Evolutionary conservation across 495 filamentous ascomycete species (phyloP).

Genomic region (Xylaria cubensis): DNA sequence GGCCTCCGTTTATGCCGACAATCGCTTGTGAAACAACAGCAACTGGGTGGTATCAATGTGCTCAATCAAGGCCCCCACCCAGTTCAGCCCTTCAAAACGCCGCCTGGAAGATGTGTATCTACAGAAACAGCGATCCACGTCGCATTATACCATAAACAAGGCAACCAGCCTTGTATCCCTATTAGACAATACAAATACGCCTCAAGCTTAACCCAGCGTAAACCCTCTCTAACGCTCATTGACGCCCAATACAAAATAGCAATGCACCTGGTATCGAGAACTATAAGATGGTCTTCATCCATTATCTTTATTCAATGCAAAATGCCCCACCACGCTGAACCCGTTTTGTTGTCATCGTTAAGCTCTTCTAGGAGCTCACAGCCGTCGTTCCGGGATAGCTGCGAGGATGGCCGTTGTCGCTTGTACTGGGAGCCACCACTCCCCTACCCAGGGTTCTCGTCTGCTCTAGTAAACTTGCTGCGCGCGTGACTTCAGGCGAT

Average conservation of each 20-base stretch:
- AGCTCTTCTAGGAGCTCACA: conserved; percentile 18
- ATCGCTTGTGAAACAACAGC: conserved; percentile 15
- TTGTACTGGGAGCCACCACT: conserved; percentile 28
- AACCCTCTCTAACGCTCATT: conserved; percentile 26
- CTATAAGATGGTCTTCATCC: conserved; percentile 18
- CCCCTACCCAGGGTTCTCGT: conserved; percentile 38
- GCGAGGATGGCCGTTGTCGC: conserved; percentile 32
- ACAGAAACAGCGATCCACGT: conserved; percentile 26
- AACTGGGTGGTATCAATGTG: conserved; percentile 37
- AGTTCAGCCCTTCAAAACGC: conserved; percentile 32
- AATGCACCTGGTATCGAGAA: conserved; percentile 40
- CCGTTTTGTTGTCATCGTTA: not conserved
- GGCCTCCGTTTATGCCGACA: not conserved
- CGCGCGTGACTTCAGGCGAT: conserved; percentile 42
- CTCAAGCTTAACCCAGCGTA: not conserved
- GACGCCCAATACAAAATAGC: conserved; percentile 42
- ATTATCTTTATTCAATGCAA: conserved; percentile 25
- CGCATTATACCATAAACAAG: conserved; percentile 27
- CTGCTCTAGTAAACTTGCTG: conserved; percentile 39
- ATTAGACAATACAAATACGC: conserved; percentile 13
- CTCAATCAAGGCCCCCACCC: conserved; percentile 23
- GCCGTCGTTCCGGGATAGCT: conserved; percentile 20
- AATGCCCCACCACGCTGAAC: not conserved
- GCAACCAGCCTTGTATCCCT: conserved; percentile 17
- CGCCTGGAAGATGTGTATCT: conserved; percentile 30